Conservation (phyloP, 805 yeast genomes). For the Starmerella apicola region DNA sequence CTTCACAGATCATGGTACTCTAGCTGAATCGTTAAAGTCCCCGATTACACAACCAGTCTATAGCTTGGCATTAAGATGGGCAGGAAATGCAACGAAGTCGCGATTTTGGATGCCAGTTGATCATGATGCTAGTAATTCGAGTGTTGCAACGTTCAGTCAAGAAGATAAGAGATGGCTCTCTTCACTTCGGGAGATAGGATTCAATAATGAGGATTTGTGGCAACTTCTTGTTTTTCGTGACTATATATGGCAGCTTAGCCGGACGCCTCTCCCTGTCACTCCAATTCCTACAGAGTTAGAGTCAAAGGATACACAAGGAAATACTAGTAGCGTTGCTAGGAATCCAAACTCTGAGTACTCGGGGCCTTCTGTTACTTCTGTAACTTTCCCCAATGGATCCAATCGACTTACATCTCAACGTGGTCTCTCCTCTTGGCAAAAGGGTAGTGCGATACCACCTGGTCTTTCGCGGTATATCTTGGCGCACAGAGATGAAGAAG, state of each 20-base stretch:
- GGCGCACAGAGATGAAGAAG: conserved; percentile 14
- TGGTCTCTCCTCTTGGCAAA: conserved; percentile 12
- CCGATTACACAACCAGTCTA: conserved; percentile 58
- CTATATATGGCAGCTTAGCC: conserved; percentile 37
- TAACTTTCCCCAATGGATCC: background rate
- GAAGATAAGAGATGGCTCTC: conserved; percentile 44
- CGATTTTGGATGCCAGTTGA: conserved; percentile 50
- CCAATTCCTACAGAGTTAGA: conserved; percentile 4
- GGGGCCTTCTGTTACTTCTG: background rate
- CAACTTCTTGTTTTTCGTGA: conserved; percentile 60
- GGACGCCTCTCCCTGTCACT: conserved; percentile 2
- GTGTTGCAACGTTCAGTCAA: conserved; percentile 16
- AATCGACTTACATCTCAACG: background rate
- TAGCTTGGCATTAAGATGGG: conserved; percentile 59
- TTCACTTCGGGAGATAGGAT: conserved; percentile 58
- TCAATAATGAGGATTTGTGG: conserved; percentile 67
- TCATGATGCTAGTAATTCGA: background rate
- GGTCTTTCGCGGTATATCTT: conserved; percentile 23
- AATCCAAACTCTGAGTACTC: background rate
- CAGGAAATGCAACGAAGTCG: conserved; percentile 43
- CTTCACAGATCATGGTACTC: conserved; percentile 52
- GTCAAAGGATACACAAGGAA: background rate
- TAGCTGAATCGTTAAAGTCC: conserved; percentile 46
- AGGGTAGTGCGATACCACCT: conserved; percentile 10
- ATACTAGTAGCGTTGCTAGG: background rate